Conservation (phyloP, 1,284 basidiomycete species). For the Agaricales sp. region DNA sequence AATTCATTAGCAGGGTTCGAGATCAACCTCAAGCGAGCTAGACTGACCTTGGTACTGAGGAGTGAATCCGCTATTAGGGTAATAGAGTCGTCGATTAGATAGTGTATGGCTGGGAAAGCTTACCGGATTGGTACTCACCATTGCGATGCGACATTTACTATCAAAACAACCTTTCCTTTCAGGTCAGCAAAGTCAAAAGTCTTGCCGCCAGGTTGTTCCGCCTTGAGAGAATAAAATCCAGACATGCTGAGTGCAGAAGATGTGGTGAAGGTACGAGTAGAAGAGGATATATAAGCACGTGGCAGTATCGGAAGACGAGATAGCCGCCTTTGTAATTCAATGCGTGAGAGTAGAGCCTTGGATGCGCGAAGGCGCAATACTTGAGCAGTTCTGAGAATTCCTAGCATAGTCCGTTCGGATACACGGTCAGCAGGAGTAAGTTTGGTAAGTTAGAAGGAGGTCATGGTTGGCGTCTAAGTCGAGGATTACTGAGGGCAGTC, state of each 20-base stretch:
- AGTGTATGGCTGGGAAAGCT: slow-evolving; percentile 2
- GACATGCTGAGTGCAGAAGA: slow-evolving; percentile 16
- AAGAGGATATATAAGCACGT: slow-evolving; percentile 7
- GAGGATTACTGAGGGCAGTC: too few relatives aligned
- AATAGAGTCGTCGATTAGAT: slow-evolving; percentile 6
- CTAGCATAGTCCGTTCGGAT: not conserved
- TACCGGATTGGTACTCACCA: slow-evolving; percentile 35
- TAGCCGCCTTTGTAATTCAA: not conserved
- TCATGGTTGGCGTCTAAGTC: too few relatives aligned
- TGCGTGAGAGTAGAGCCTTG: not conserved
- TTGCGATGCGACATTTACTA: slow-evolving; percentile 66
- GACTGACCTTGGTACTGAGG: slow-evolving; percentile 73
- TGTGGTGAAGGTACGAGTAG: slow-evolving; percentile 12
- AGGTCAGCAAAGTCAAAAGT: slow-evolving; percentile 53
- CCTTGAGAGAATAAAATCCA: slow-evolving; percentile 54
- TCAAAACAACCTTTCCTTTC: slow-evolving; percentile 65
- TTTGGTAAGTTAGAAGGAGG: too few relatives aligned
- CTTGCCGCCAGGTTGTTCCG: slow-evolving; percentile 43
- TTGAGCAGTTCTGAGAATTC: not conserved
- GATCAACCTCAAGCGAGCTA: not conserved
- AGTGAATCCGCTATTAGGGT: slow-evolving; percentile 61
- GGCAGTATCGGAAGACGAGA: not conserved
- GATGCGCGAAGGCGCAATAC: not conserved
- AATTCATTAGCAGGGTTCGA: slow-evolving; percentile 1
- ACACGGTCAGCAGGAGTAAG: too few relatives aligned